Percentiles rank a stretch among this genome's conserved stretches.
phyloP scores from a whole-genome alignment of 805 yeast genomes.

The Clavispora asparagi region DNA sequence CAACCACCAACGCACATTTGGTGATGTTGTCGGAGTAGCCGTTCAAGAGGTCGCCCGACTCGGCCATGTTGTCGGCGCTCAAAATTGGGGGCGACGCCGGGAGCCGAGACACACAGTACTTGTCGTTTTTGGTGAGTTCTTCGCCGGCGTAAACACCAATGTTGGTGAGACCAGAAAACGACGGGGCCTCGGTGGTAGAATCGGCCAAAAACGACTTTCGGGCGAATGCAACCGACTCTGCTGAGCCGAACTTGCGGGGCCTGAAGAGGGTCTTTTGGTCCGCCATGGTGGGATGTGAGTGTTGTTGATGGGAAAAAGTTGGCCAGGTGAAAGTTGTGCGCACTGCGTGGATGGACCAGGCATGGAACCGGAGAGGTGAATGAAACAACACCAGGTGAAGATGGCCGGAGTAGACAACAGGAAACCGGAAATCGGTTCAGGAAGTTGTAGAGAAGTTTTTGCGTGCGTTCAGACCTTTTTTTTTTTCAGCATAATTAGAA shows the following conservation, averaged over 20 bases:
- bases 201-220: slow-evolving; percentile 10
- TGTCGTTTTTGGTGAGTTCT: slow-evolving; percentile 55
- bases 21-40: slow-evolving; percentile 47
- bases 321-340: background rate
- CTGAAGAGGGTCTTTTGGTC: slow-evolving; percentile 6
- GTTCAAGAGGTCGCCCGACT: slow-evolving; percentile 25
- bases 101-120: slow-evolving; percentile 52
- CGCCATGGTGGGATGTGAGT: background rate
- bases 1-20: slow-evolving; percentile 45
- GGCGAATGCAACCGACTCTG: background rate
- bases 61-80: slow-evolving; percentile 5
- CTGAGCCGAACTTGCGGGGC: slow-evolving; percentile 9
- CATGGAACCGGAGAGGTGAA: background rate
- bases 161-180: background rate
- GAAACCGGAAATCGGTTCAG: no score
- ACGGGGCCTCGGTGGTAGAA: slow-evolving; percentile 8
- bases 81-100: slow-evolving; percentile 51
- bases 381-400: no score
- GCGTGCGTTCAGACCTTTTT: no score
- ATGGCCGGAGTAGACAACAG: no score
- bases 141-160: slow-evolving; percentile 2
- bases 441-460: no score
- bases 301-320: background rate
- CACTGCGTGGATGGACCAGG: background rate
- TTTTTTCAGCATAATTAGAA: no score